Evolutionary conservation across 2,329 filamentous ascomycete genomes (phyloP).

Genomic region (Colletotrichum gloeosporioides): DNA sequence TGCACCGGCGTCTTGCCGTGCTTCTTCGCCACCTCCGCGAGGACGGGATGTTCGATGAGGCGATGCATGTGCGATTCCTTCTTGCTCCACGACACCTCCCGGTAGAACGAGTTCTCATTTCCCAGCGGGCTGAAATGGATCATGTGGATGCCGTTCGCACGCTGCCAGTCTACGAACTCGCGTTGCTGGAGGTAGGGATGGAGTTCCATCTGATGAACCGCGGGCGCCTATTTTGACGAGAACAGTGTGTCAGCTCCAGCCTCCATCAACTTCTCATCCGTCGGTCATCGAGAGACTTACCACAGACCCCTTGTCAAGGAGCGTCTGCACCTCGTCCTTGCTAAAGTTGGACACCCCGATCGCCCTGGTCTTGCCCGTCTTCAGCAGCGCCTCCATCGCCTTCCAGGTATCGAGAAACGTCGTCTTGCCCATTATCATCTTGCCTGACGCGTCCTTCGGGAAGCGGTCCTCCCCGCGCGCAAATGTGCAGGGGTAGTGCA

Average conservation of each 20-base stretch:
- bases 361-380: not conserved
- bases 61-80: slow-evolving; percentile 31
- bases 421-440: not conserved
- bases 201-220: slow-evolving; percentile 62
- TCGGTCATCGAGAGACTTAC: not conserved
- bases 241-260: not conserved
- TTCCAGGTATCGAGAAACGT: not conserved
- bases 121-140: slow-evolving; percentile 37
- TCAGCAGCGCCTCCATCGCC: not conserved
- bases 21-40: slow-evolving; percentile 30
- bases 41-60: slow-evolving; percentile 30
- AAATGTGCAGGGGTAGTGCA: slow-evolving; percentile 32
- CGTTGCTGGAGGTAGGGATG: slow-evolving; percentile 31
- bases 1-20: slow-evolving; percentile 35
- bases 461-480: slow-evolving; percentile 22
- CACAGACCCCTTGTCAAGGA: not conserved
- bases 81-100: slow-evolving; percentile 33
- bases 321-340: not conserved
- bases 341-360: not conserved
- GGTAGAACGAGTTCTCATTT: slow-evolving; percentile 35
- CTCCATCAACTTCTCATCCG: not conserved
- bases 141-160: slow-evolving; percentile 32
- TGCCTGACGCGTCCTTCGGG: slow-evolving; percentile 14
- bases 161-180: slow-evolving; percentile 26
- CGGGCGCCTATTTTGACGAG: slow-evolving; percentile 6